These are phyloP conservation scores for Russula lepida DNA, from an alignment of 768 basidiomycete species.

Conservation along the genomic window DNA sequence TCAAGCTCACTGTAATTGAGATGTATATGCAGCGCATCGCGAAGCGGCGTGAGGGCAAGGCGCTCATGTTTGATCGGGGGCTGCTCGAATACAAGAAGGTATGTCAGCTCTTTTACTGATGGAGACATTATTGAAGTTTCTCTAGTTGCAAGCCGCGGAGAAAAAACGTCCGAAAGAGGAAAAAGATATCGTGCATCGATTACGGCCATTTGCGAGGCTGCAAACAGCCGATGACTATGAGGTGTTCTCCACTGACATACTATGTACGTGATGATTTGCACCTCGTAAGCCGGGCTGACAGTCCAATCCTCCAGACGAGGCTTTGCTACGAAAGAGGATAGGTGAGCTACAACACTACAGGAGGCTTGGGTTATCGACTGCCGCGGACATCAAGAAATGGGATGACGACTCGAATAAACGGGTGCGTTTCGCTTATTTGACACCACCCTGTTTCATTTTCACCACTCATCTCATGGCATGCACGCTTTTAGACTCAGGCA, in stretches of 20 bases:
- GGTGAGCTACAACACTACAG: conserved; percentile 88
- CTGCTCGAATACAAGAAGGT: conserved; percentile 94
- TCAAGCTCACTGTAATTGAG: conserved; percentile 85
- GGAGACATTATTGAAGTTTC: conserved; percentile 15
- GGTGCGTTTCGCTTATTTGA: conserved; percentile 36
- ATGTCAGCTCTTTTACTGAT: conserved; percentile 19
- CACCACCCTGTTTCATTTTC: conserved; percentile 4
- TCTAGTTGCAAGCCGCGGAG: conserved; percentile 81
- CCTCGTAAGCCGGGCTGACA: neutral
- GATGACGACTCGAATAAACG: conserved; percentile 65
- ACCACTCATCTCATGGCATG: conserved; percentile 13
- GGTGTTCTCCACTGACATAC: conserved; percentile 73
- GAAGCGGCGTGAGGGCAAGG: conserved; percentile 77
- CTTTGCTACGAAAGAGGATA: conserved; percentile 78
- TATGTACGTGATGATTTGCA: conserved; percentile 51
- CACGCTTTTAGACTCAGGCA: conserved; percentile 44
- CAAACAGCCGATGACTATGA: conserved; percentile 93
- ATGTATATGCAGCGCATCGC: conserved; percentile 87
- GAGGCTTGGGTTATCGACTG: conserved; percentile 71
- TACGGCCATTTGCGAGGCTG: conserved; percentile 84
- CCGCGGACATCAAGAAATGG: conserved; percentile 88
- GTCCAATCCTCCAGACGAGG: conserved; percentile 61
- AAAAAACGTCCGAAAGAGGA: conserved; percentile 89
- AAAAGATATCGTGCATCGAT: conserved; percentile 78
- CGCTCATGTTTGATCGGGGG: conserved; percentile 85